Base-by-base conservation (phyloP, 176 grass and related monocot species). In the Miscanthus lutarioriparius region DNA sequence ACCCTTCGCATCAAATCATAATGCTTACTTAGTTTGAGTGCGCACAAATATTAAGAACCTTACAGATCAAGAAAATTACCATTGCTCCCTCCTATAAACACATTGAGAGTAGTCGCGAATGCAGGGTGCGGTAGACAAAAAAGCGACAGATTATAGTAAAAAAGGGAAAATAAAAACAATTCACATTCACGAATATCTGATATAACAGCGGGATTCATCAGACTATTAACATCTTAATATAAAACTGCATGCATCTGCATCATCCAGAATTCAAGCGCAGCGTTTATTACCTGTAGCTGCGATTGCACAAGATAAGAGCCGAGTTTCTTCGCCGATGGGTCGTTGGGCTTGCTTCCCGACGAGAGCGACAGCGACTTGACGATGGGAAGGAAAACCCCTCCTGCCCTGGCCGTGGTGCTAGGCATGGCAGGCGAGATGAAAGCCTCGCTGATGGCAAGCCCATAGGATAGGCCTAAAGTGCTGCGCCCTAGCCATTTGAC, bases 381-480 rank as follows among this genome's bases (percentile, higher is more conserved):
- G 32, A 97, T 97, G 13, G 95, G 95, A 45, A 97, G 74, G 87
- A 97, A 97, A 56, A 97, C 90, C 20, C 95, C 95, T 54, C 95
- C 95, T 14, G 95, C 95, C 78, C 95, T 94, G 1, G 95, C 95
- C n/a, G 95, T 97, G 59, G 95, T 97, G 84, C 95, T 94, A 67
- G 95, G 95, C 95, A 97, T 97, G 53, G 95, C 95, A 26, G 48
- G 95, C 27, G 95, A 87, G 87, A 97, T 94, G 72, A 88, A 86
- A 27, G 88, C 92, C 82, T 97, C 95, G 61, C 95, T 94, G 68
- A 97, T 74, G 38, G 95, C 90, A 62, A 97, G 95, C 48, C 95
- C 95, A 54, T 97, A 97, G 45, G 95, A 92, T 30, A 97, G 87
- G n/a, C 95, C 95, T n/a, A 97, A 58, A 2, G 95, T 97, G 84